Base-by-base conservation (phyloP, 2,329 filamentous ascomycete genomes). In the Periconia macrospinosa region DNA sequence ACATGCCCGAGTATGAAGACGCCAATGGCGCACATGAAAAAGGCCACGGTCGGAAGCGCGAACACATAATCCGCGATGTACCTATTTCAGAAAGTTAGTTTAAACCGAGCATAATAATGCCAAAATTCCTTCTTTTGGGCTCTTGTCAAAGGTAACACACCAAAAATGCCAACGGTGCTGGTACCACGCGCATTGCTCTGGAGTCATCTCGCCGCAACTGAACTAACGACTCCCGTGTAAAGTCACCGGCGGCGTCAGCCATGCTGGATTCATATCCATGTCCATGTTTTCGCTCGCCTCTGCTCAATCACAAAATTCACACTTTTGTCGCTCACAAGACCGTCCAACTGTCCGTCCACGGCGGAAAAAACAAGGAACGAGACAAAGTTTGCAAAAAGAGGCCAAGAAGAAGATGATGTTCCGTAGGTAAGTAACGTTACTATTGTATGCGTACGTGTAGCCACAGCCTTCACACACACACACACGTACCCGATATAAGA, bases 61-160 rank as follows among this genome's bases (percentile, higher is more conserved):
- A 79, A 85, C 35, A 79, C 76, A 56, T 80, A 76, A 59, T 85
- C 83, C 19, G 82, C 78, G 51, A 81, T 67, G 57, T 83, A 83
- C 80, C 80, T 82, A 15, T n/a, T 35, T 55, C 11, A 45, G 23
- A 44, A 20, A 27, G 13, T 23, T 27, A 5, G 23, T 8, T 18
- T 43, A 14, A 17, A 18, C 43, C 19, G 13, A n/a, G n/a, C n/a
- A n/a, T n/a, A 10, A 45, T 33, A 13, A 7, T 13, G 8, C 30
- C 7, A 17, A 7, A 17, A 42, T 42, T 42, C 8, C 15, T n/a
- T 42, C 8, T 9, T 8, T 42, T 19, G 8, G 30, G 7, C 8
- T 11, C 9, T 7, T 45, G 17, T 15, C 19, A 9, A 27, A 11
- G 43, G 11, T 7, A 27, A 17, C n/a, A 48, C 68, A 79, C 80